Evolutionary conservation across 208 protist species (phyloP).

Genomic region (Leishmania arabica): DNA sequence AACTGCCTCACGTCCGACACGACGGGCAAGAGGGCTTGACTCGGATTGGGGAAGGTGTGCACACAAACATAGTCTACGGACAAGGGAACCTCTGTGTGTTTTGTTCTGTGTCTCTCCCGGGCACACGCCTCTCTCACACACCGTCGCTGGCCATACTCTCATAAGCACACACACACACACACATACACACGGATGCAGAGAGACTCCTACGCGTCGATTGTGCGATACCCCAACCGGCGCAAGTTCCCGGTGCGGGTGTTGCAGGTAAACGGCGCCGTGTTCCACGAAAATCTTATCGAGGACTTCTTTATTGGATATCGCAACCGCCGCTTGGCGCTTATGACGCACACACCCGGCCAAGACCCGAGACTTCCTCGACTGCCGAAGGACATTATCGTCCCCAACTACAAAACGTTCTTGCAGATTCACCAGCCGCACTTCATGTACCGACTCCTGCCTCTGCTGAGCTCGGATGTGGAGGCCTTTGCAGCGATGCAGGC

Average conservation of each 20-base stretch:
- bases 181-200: conserved; percentile 59
- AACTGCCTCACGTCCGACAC: background rate
- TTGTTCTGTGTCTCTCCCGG: background rate
- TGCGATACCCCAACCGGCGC: conserved; percentile 51
- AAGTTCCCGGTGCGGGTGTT: conserved; percentile 68
- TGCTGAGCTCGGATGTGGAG: conserved; percentile 67
- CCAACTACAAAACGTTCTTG: conserved; percentile 56
- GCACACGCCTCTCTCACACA: background rate
- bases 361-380: conserved; percentile 34
- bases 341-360: conserved; percentile 49
- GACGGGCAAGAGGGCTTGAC: background rate
- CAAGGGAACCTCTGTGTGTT: conserved; percentile 6
- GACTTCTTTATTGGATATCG: conserved; percentile 72
- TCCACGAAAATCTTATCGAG: conserved; percentile 63
- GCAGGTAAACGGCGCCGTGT: conserved; percentile 68
- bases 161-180: background rate
- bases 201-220: conserved; percentile 71
- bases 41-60: background rate
- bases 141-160: background rate
- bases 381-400: conserved; percentile 65
- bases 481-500: conserved; percentile 72
- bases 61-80: background rate
- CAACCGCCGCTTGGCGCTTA: conserved; percentile 73
- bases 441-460: conserved; percentile 79
- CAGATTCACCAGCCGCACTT: conserved; percentile 76